Evolutionary conservation across 2,329 filamentous ascomycete genomes (phyloP), one percentile per base, ranked within the genome.

Genomic region (Trichoderma arundinaceum): DNA sequence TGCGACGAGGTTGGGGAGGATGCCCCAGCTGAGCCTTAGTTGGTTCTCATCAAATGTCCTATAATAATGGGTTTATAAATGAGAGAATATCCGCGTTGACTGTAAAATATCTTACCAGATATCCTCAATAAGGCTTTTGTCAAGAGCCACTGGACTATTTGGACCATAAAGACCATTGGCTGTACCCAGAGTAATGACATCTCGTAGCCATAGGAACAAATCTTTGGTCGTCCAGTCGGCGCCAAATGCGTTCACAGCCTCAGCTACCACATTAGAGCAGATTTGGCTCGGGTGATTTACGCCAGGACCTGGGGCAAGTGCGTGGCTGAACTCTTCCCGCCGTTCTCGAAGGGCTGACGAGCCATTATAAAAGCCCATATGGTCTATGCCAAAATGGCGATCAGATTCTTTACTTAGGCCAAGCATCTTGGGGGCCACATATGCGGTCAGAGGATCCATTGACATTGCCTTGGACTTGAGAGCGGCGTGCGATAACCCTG

Each of bases 1-100:
- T 17, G 46, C 44, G 19, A 62, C 15, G 38, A 62, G 43, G 49
- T n/a, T 39, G 13, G 59, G 32, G 10, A 62, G 44, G 22, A 62
- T 3, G 6, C 59, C 48, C 35, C 43, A 41, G 19, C 35, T 52
- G 6, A 62, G 22, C n/a, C 33, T 38, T 51, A 62, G 33, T 44
- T 62, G 59, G 33, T 33, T 41, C 32, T 62, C 46, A 41, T 62
- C 59, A 43, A 62, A 62, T 19, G 59, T 44, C 59, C 59, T 62
- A 43, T 39, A 62, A 32, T 35, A 13, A 7, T 1, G 12, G n/a
- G 10, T 33, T 12, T 32, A 32, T 57, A 4, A 57, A 19, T 6
- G 12, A 32, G 12, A 32, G 22, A 32, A 33, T 1, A 4, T 2
- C 10, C 9, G 1, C 28, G 8, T 15, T 6, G 19, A 22, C 19